Evolutionary conservation across 495 filamentous ascomycete species (phyloP), one percentile per base, ranked within the genome.

Genomic region (Aspergillus indologenus): DNA sequence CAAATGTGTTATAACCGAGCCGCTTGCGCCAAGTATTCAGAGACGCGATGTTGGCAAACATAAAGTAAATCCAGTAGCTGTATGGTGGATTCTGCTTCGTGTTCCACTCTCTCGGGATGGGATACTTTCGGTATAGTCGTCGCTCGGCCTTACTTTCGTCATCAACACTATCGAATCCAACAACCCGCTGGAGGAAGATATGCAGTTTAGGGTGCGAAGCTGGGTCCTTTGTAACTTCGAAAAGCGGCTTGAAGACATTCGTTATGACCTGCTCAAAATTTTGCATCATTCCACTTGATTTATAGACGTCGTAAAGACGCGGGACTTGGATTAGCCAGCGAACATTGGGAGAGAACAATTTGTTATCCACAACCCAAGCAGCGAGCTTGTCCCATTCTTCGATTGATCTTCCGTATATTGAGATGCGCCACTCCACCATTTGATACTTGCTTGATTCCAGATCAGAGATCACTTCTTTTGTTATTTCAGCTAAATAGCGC

Each of bases 401-500:
- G 24, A 94, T 75, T 6, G 89, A 86, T 69, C 90, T 87, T 53
- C 94, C 94, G 68, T 98, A 98, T 59, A 98, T 92, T 14, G 91
- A 96, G 56, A 98, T 94, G 18, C 94, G 90, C 90, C 95, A 98
- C 77, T 98, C 94, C 6, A 92, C 95, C 90, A 98, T 96, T 72
- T 98, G 94, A 67, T 98, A 98, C 69, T 98, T 98, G 82, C 93
- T 97, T 31, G 93, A 93, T 71, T 98, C 94, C 19, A 98, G 77
- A 75, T 98, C 94, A n/a, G 90, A 85, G 24, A 98, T 96, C 43
- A 98, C 94, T 70, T 98, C 94, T 66, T 94, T 94, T 8, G 95
- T 98, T 45, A 98, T 95, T 66, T 98, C 94, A 0, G 94, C 94
- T 20, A 98, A 81, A 71, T 98, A 98, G 26, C 92, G 88, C 21